Base-by-base conservation (phyloP, 345 rosid species). In the Eucalyptus erythrocorys region DNA sequence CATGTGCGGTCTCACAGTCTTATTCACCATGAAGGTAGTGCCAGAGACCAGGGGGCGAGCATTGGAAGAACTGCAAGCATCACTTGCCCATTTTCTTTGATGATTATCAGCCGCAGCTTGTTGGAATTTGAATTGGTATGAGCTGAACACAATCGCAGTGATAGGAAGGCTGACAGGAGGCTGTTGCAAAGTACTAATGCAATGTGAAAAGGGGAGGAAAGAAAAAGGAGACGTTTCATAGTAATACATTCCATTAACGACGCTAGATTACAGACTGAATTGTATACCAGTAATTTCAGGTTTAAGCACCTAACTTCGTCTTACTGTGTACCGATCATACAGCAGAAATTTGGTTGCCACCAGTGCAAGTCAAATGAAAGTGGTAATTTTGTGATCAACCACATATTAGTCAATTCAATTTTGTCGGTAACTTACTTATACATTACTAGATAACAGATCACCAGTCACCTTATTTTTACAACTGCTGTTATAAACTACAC, bases 41-140 rank as follows among this genome's bases (percentile, higher is more conserved):
- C 96, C 96, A 2, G 97, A 95, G 89, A 95, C 96, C 6, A 95
- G 93, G 89, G 96, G 96, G 48, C 87, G 92, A 91, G 91, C 98
- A 19, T 88, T 94, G 3, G 96, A 95, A 90, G 96, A 95, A 68
- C 88, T 95, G 84, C 95, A 94, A 89, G 90, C 93, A 71, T 76
- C 82, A 76, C 47, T 76, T 76, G 47, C 47, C 47, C 47, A 40
- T 37, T 76, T 76, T 86, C 89, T 92, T 76, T 21, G 24, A 40
- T 76, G 82, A 76, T 76, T 68, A 68, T 34, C 26, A 17, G 80
- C 80, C 6, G 24, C 80, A 68, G 43, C 2, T 68, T 34, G 80
- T 34, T 4, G 4, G 80, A 68, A 68, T 32, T 68, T 68, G 42
- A 68, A 32, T 71, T 71, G 45, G 45, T 71, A 19, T 37, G 82